A percentile compares a stretch with the other conserved stretches of the same genome.
Evolutionary conservation across 257 asterid species (phyloP).

Genomic region (Solanum ossicruentum): DNA sequence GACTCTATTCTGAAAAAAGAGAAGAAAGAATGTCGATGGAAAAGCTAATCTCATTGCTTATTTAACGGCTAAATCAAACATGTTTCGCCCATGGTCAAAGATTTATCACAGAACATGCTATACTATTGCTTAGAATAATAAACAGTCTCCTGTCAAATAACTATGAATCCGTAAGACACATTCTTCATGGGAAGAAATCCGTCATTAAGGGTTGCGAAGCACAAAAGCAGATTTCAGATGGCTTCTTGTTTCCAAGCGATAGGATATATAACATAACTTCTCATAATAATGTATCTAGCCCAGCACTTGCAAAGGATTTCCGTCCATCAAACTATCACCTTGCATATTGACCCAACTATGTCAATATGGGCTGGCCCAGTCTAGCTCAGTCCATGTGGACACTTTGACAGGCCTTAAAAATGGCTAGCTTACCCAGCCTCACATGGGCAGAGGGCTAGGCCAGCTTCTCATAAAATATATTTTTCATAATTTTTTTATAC

Average conservation of each 20-base stretch:
- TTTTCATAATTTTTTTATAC: neutral
- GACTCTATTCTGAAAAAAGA: slow-evolving; percentile 45
- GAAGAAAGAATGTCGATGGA: neutral
- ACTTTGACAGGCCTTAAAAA: neutral
- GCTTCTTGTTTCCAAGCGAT: neutral
- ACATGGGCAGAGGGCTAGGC: neutral
- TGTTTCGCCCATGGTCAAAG: neutral
- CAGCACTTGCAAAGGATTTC: neutral
- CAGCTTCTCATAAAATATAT: neutral
- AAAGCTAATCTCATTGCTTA: neutral
- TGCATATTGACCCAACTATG: neutral
- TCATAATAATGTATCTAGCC: neutral
- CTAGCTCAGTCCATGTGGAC: neutral
- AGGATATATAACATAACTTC: neutral
- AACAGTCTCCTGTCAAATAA: neutral
- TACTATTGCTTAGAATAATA: neutral
- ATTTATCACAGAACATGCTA: neutral
- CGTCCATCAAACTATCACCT: neutral
- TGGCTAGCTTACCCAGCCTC: neutral
- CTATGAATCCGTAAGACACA: neutral
- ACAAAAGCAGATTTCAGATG: neutral
- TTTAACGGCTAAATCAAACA: neutral
- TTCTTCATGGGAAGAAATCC: neutral
- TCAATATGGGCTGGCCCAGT: neutral
- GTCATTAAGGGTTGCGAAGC: neutral